These are phyloP conservation scores for Beauveria sp. DNA, from an alignment of 2,329 filamentous ascomycete genomes.

Conservation along the genomic window DNA sequence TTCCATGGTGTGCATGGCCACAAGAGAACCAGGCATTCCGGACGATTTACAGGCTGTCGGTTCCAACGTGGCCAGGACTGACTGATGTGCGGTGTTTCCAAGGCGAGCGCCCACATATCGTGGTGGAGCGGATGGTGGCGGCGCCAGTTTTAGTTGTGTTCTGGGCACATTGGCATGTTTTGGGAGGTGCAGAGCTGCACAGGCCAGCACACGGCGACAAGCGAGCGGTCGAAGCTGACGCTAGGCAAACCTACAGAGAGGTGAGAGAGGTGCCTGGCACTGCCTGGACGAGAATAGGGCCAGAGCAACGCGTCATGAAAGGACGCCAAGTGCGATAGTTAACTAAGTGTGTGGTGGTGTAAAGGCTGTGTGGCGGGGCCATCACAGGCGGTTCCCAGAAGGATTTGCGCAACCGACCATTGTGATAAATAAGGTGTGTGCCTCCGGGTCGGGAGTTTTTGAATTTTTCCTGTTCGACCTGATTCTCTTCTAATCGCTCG, in stretches of 20 bases:
- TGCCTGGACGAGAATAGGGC: neutral
- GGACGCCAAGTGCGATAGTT: slow-evolving; percentile 2
- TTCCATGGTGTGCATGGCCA: no score
- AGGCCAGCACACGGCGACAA: neutral
- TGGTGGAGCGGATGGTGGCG: neutral
- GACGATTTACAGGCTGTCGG: slow-evolving; percentile 1
- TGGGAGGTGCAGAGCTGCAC: neutral
- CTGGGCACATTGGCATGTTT: neutral
- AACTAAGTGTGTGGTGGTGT: neutral
- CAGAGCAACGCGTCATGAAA: slow-evolving; percentile 10
- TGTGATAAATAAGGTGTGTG: slow-evolving; percentile 5
- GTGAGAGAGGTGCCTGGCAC: neutral
- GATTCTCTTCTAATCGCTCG: neutral
- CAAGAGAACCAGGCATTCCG: neutral
- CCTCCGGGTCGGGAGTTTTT: neutral
- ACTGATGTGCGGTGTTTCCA: slow-evolving; percentile 4
- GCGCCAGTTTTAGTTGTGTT: neutral
- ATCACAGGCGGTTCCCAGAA: neutral
- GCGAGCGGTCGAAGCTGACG: neutral
- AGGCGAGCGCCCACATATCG: neutral
- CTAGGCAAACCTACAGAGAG: slow-evolving; percentile 6
- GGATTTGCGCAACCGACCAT: slow-evolving; percentile 1
- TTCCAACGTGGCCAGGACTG: neutral
- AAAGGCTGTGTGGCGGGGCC: slow-evolving; percentile 11
- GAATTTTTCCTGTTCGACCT: neutral